Evolutionary conservation across 768 basidiomycete genomes (phyloP), one percentile per base, ranked within the genome.

Genomic region (Phallus indusiatus): DNA sequence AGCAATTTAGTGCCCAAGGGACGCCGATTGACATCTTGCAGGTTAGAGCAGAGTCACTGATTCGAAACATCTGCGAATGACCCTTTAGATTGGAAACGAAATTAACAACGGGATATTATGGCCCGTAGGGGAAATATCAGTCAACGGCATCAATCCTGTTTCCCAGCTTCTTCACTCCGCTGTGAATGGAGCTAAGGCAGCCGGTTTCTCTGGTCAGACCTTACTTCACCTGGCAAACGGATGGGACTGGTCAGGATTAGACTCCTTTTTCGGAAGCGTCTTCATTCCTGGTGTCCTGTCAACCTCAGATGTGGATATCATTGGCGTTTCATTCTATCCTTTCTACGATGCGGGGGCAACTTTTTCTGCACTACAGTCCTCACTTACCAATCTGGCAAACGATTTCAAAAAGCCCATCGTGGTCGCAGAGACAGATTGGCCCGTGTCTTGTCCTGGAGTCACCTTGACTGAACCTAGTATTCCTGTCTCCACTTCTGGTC

Each of bases 371-470:
- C 74, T 85, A 36, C 66, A 78, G 60, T 74, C 77, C 12, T 81
- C 78, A 54, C 71, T 85, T 65, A 77, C 76, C 47, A 74, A 73
- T 36, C 71, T 81, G 55, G 76, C 78, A 6, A 77, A 74, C 54
- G 75, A 72, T 51, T 78, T 73, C 56, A 72, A 69, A 47, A 83
- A 85, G 76, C 72, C 79, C 53, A 69, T 84, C 51, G 78, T 84
- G 68, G 77, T 84, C 18, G 82, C 81, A 6, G 84, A 84, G 68
- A 84, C 83, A 5, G 79, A 85, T 67, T 85, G 82, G 82, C 81
- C 83, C 0, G 78, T 69, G 11, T 64, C 68, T 1, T 83, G 82
- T 62, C 60, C 67, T 20, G 64, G 69, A 71, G 77, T 64, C 70
- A 74, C 20, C 65, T 63, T 83, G 64, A 81, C 78, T 60, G 75